A percentile compares a stretch with the other conserved stretches of the same genome.
Conservation (phyloP, 78 protist genomes). For the Dictyostelium purpureum region DNA sequence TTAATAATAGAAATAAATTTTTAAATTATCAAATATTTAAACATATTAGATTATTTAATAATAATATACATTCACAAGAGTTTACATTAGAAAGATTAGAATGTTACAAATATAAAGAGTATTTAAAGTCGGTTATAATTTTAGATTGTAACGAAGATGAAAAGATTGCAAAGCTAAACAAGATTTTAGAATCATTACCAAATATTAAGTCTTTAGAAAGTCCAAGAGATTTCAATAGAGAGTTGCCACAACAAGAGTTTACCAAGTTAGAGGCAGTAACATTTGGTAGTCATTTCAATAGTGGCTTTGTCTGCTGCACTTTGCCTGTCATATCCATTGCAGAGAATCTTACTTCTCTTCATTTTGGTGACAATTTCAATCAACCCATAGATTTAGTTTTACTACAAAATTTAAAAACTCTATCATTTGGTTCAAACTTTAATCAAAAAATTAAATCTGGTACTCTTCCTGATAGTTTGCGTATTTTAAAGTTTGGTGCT, state of each 20-base stretch:
- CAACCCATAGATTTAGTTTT: neutral
- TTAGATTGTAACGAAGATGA: neutral
- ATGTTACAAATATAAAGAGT: neutral
- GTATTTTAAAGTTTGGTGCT: neutral
- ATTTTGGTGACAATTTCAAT: constrained; percentile 3
- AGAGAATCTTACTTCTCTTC: neutral
- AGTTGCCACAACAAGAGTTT: neutral
- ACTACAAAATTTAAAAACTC: neutral
- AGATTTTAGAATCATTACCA: neutral
- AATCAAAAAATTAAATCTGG: neutral
- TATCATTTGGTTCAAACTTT: neutral
- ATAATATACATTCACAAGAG: neutral
- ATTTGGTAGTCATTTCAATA: constrained; percentile 3
- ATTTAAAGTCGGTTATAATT: neutral
- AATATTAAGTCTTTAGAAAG: neutral
- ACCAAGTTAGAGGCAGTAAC: neutral
- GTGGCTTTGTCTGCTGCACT: neutral
- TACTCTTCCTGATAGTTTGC: neutral
- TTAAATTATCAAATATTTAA: neutral
- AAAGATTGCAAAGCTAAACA: neutral
- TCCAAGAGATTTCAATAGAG: neutral
- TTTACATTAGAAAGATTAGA: neutral
- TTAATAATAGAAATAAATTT: neutral
- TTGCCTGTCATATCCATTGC: neutral
- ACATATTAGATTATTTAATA: constrained; percentile 1